Evolutionary conservation across 1,284 basidiomycete species (phyloP).

Genomic region (Cryptococcus wingfieldii): DNA sequence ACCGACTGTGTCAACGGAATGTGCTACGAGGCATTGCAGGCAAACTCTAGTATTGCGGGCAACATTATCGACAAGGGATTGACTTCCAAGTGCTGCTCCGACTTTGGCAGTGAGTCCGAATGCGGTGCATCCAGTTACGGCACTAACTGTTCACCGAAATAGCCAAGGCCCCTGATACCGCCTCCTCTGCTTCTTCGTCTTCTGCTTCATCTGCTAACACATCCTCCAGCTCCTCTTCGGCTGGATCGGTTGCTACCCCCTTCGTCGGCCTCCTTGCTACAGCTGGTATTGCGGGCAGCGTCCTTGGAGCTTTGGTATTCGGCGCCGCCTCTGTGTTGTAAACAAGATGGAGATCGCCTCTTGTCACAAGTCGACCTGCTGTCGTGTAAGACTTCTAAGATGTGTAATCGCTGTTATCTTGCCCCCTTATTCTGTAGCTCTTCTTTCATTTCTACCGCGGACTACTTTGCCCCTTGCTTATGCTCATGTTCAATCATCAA

Average conservation of each 20-base stretch:
- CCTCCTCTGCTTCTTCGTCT: slow-evolving; percentile 12
- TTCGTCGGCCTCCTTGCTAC: slow-evolving; percentile 9
- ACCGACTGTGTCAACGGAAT: slow-evolving; percentile 40
- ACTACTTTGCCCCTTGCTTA: no score
- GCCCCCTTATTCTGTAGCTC: no score
- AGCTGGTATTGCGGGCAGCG: slow-evolving; percentile 6
- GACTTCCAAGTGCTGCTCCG: slow-evolving; percentile 29
- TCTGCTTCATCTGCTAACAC: slow-evolving; percentile 14
- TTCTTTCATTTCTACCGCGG: no score
- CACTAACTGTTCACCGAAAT: neutral
- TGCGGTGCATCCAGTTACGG: neutral
- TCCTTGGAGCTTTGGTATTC: slow-evolving; percentile 16
- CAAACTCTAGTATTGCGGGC: slow-evolving; percentile 30
- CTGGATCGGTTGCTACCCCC: slow-evolving; percentile 8
- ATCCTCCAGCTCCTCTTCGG: slow-evolving; percentile 7
- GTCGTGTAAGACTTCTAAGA: no score
- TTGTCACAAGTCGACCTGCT: no score
- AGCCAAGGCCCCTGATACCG: slow-evolving; percentile 15
- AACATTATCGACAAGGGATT: slow-evolving; percentile 27
- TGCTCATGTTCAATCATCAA: no score
- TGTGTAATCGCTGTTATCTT: neutral
- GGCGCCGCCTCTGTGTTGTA: slow-evolving; percentile 22
- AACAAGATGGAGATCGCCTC: no score
- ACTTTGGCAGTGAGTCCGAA: slow-evolving; percentile 34
- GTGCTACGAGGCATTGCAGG: slow-evolving; percentile 33